Conservation (phyloP, 2,329 filamentous ascomycete genomes). For the Sporothrix variecibatus region DNA sequence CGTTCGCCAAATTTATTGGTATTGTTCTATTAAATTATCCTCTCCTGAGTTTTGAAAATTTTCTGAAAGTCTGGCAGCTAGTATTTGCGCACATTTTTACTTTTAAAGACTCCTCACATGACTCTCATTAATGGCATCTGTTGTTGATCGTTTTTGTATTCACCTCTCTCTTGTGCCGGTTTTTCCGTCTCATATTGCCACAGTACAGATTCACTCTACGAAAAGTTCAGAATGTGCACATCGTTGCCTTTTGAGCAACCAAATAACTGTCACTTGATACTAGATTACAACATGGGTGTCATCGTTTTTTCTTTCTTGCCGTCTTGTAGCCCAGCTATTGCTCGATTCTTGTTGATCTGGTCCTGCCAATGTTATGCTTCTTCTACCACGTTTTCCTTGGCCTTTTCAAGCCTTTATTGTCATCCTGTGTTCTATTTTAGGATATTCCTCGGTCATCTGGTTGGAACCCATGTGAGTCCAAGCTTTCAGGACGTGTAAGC, state of each 20-base stretch:
- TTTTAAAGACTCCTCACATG: not conserved
- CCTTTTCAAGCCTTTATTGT: not conserved
- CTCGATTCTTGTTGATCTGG: not conserved
- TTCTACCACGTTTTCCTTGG: not conserved
- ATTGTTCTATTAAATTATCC: not conserved
- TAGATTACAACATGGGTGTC: not conserved
- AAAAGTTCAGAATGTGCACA: not conserved
- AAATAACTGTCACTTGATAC: not conserved
- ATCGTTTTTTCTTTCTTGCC: not conserved
- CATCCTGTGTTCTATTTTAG: not conserved
- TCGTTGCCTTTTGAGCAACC: not conserved
- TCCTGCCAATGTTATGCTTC: not conserved
- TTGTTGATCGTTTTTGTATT: not conserved
- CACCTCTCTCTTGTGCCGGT: not conserved
- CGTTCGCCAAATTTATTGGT: not conserved
- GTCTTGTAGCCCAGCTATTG: not conserved
- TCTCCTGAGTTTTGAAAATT: not conserved
- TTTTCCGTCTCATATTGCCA: slow-evolving; percentile 2
- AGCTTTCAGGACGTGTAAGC: not conserved
- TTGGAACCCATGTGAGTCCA: not conserved
- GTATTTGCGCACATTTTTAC: not conserved
- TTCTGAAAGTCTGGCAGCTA: not conserved
- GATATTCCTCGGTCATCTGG: not conserved
- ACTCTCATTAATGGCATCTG: not conserved
- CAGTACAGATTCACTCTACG: not conserved